phyloP scores from a whole-genome alignment of 345 rosid genomes.

The Salix brachista region DNA sequence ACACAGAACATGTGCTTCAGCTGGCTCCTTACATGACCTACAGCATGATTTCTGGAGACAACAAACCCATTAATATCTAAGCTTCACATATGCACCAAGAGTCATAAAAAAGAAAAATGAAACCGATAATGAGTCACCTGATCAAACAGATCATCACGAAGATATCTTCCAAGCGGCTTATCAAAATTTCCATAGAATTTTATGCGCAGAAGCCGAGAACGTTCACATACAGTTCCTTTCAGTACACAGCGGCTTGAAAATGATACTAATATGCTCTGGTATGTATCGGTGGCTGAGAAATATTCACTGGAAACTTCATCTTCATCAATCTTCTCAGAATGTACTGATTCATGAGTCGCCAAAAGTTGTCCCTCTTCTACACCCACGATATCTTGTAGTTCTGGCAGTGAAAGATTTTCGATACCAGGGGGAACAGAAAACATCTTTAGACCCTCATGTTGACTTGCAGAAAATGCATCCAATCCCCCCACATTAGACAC shows the following conservation, averaged over 20 bases:
- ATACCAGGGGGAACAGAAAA: conserved; percentile 15
- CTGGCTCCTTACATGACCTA: conserved; percentile 68
- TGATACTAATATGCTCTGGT: conserved; percentile 88
- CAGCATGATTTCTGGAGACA: conserved; percentile 52
- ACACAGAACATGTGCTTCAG: conserved; percentile 84
- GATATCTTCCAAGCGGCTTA: conserved; percentile 91
- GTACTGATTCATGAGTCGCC: conserved; percentile 35
- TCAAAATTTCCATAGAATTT: conserved; percentile 94
- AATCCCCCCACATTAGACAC: conserved; percentile 24
- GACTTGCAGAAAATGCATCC: conserved; percentile 24
- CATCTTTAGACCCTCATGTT: conserved; percentile 28
- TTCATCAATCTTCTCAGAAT: conserved; percentile 43
- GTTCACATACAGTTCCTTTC: conserved; percentile 88
- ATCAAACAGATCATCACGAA: conserved; percentile 76
- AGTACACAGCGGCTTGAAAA: conserved; percentile 80
- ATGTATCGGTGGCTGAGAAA: conserved; percentile 69
- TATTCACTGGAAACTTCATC: conserved; percentile 62
- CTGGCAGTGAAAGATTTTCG: conserved; percentile 27
- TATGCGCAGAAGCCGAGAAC: conserved; percentile 80
- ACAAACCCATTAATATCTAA: conserved; percentile 12
- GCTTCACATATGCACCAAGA: not conserved
- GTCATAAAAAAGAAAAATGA: not conserved
- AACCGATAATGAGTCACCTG: conserved; percentile 44
- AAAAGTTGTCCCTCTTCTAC: conserved; percentile 36
- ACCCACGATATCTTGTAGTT: conserved; percentile 30